Percentiles rank a stretch among this genome's conserved stretches.
Conservation (phyloP, 495 filamentous ascomycete genomes). For the Trichoderma virens region DNA sequence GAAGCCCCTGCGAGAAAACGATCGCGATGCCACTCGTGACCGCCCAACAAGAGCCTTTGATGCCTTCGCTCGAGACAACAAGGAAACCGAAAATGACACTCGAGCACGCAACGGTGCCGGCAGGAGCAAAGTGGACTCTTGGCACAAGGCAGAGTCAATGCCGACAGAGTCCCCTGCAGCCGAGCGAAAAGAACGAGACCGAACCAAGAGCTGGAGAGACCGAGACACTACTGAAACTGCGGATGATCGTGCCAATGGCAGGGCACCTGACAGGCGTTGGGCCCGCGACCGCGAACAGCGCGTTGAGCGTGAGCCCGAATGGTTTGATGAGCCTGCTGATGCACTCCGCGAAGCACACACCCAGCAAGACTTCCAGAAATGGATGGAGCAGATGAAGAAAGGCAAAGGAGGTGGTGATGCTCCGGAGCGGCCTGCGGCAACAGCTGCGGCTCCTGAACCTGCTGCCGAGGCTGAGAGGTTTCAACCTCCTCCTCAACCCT, state of each 20-base stretch:
- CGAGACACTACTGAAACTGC: conserved; percentile 45
- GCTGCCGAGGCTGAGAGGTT: conserved; percentile 18
- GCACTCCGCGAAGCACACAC: conserved; percentile 64
- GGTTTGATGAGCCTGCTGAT: conserved; percentile 72
- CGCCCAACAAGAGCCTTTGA: conserved; percentile 46
- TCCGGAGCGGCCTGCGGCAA: conserved; percentile 30
- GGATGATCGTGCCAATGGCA: conserved; percentile 33
- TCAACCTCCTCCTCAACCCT: background rate
- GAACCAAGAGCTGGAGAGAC: conserved; percentile 59
- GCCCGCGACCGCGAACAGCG: conserved; percentile 59
- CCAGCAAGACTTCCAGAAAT: conserved; percentile 88
- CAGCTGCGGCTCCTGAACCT: conserved; percentile 20
- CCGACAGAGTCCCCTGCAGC: conserved; percentile 28
- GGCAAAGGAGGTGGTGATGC: conserved; percentile 31
- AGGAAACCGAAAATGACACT: conserved; percentile 45
- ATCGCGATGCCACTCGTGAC: conserved; percentile 45
- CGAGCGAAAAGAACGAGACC: conserved; percentile 47
- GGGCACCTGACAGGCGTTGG: conserved; percentile 40
- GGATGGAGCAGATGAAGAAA: conserved; percentile 89
- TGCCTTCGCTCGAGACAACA: conserved; percentile 41
- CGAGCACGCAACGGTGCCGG: conserved; percentile 45
- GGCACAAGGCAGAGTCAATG: conserved; percentile 27
- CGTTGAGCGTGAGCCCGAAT: conserved; percentile 75
- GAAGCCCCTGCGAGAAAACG: conserved; percentile 36
- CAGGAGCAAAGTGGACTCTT: conserved; percentile 37